These are phyloP conservation scores for Penicillium sp. DNA, from an alignment of 2,329 filamentous ascomycete genomes.

Conservation along the genomic window DNA sequence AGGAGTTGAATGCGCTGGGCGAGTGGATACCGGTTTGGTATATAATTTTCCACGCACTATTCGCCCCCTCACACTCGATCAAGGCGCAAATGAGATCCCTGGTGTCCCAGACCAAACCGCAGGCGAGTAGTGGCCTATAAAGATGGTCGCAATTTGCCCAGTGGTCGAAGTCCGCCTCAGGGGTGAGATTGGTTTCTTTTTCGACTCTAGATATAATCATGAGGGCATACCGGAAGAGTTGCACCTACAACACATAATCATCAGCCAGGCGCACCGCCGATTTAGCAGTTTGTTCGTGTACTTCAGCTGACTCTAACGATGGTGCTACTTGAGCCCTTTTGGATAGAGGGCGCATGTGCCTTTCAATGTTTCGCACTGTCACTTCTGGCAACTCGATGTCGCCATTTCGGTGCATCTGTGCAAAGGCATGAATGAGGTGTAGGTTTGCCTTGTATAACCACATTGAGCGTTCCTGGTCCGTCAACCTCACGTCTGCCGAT, in stretches of 20 bases:
- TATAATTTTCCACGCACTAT: not conserved
- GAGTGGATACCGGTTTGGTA: not conserved
- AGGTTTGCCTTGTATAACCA: too few relatives aligned
- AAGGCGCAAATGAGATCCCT: slow-evolving; percentile 4
- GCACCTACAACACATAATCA: not conserved
- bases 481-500: too few relatives aligned
- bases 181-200: not conserved
- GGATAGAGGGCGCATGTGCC: too few relatives aligned
- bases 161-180: not conserved
- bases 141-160: not conserved
- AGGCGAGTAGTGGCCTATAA: not conserved
- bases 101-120: slow-evolving; percentile 4
- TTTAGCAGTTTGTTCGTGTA: too few relatives aligned
- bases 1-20: not conserved
- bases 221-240: not conserved
- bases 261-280: not conserved
- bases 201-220: not conserved
- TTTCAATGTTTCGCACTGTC: too few relatives aligned
- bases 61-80: not conserved
- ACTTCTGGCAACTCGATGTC: too few relatives aligned
- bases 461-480: too few relatives aligned
- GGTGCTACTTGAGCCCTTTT: too few relatives aligned
- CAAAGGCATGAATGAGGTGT: too few relatives aligned
- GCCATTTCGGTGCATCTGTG: too few relatives aligned
- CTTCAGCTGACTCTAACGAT: too few relatives aligned